Base-by-base conservation (phyloP, 768 basidiomycete species). In the Amanita rimosa region DNA sequence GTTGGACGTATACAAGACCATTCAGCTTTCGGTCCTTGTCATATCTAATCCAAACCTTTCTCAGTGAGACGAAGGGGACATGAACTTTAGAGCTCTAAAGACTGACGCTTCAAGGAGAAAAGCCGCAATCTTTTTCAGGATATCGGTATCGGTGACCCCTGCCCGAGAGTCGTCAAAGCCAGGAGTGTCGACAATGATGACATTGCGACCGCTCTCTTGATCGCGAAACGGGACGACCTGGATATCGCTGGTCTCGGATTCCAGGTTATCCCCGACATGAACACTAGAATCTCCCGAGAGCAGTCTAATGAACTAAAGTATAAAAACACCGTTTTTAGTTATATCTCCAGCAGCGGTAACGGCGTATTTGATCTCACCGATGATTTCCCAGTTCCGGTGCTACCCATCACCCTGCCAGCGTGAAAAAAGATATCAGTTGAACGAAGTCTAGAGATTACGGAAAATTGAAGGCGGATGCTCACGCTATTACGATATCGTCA, bases 1-100 rank as follows among this genome's bases (percentile, higher is more conserved):
- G 65, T 52, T 71, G 69, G 57, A 71, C 59, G 53, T 71, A 71
- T 35, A 71, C 63, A 56, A 71, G 60, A 14, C 69, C 70, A 3
- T 62, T 59, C 34, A 69, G 63, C 53, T 63, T 68, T 38, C 58
- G 33, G 6, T 53, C 55, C 8, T 21, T 17, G n/a, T 36, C 17
- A 17, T 44, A 24, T 36, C 35, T 36, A 4, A n/a, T n/a, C n/a
- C n/a, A n/a, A n/a, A n/a, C n/a, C n/a, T n/a, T n/a, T n/a, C n/a
- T n/a, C n/a, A 24, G 5, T 24, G 22, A 24, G 5, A n/a, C n/a
- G 2, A 24, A 24, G 5, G 2, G 22, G 5, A 24, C 22, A 24
- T 2, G 22, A 5, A 24, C 22, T 24, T 5, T 24, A 24, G 22
- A 35, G 35, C n/a, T n/a, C n/a, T n/a, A 35, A n/a, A 13, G 1